Base-by-base conservation (phyloP, 768 basidiomycete genomes). In the Paxillus ammoniavirescens region DNA sequence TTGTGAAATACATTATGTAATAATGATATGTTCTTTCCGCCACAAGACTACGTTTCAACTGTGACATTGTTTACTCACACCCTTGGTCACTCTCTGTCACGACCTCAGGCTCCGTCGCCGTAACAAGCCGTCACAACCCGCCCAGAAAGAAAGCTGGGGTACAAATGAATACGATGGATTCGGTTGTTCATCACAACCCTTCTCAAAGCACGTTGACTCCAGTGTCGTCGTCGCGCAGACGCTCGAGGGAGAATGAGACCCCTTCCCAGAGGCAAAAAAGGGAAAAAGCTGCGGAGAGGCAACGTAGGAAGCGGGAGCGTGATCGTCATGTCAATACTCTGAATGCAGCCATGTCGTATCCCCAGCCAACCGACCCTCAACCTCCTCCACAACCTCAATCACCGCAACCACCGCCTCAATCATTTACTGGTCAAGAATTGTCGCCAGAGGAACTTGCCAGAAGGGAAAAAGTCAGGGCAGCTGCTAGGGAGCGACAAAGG, bases 221-320 rank as follows among this genome's bases (percentile, higher is more conserved):
- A 17, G 58, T 63, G 52, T 66, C 70, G 14, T 67, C 70, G 23
- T 66, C 78, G 45, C 72, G 75, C 57, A 87, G 85, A 69, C 78
- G 86, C 26, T 73, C 82, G 40, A 78, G 87, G 60, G 82, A 89
- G 67, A 82, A 86, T 76, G 89, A 90, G 74, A 86, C 87, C 10
- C 80, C 82, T 28, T 79, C 79, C 52, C 87, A 89, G 72, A 77
- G 82, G 60, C 76, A 82, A 61, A 92, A 92, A 68, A 82, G 91
- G 61, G 88, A 90, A 77, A 91, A 92, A 69, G 91, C 91, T 1
- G 88, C 91, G 40, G 91, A 92, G 68, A 77, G 91, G 55, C 91
- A 93, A 68, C 82, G 91, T 44, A 70, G 89, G 57, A 93, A 93
- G 68, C 84, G 91, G 47, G 91, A 91, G 72, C 81, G 88, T 63